Evolutionary conservation across 192 early-diverging fungal genomes (phyloP), one percentile per base, ranked within the genome.

Genomic region (Mortierella alpina): DNA sequence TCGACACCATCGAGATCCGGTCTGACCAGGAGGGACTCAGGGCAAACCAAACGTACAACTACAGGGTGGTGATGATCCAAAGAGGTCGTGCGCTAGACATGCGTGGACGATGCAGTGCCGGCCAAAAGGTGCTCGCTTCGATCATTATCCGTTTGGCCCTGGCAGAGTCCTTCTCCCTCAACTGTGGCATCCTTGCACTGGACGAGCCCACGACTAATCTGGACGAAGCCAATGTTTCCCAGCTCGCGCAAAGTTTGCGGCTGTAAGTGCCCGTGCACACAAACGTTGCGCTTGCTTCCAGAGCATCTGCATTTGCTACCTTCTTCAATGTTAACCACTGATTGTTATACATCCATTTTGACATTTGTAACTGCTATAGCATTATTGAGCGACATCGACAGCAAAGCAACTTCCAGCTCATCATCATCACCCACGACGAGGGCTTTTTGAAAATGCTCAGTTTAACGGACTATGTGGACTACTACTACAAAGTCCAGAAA

Each of bases 151-250:
- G 98, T 15, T 75, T 99, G 56, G 97, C 97, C 14, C 85, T 99
- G 52, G 98, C 98, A 10, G 98, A 99, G 74, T 91, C 95, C 0
- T 98, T 99, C 71, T 92, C 96, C 70, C 68, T 94, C 12, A 93
- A 94, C 71, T 99, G 96, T 71, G 97, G 97, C 0, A 93, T 97
- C 22, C 82, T 99, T 54, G 95, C 96, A 0, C 86, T 99, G 55
- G 98, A 99, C 79, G 98, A 99, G 68, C 98, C 98, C 1, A 98
- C 98, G 2, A 98, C 98, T 0, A 99, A 99, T 75, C 86, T 99
- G 9, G 98, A 99, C 81, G 84, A 89, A 48, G 90, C 86, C 23
- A 98, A 99, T 75, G 94, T 97, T 50, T 87, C 92, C 56, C 93
- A 93, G 57, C 83, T 99, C 61, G 97, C 98, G 0, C 83, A 86